phyloP scores from a whole-genome alignment of 225 moss, liverwort and hornwort genomes.

The Sphagnum contortum region DNA sequence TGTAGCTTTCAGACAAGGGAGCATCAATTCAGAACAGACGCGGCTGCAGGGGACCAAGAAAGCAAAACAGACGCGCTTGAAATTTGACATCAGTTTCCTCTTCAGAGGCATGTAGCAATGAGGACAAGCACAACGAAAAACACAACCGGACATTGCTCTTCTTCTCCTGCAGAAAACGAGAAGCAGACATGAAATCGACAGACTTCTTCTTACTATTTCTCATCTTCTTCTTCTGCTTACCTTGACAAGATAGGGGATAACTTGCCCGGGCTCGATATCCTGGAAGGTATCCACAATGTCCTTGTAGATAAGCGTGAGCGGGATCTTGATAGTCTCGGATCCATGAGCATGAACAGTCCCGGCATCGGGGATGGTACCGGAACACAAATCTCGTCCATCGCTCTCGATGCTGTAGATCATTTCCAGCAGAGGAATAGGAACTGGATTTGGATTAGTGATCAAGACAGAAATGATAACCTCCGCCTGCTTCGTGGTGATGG shows the following conservation, averaged over 20 bases:
- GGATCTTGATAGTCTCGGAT: slow-evolving; percentile 68
- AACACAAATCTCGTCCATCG: slow-evolving; percentile 47
- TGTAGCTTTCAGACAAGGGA: too few relatives aligned
- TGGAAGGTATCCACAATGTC: slow-evolving; percentile 70
- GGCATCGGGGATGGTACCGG: slow-evolving; percentile 78
- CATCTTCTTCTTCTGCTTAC: slow-evolving; percentile 6
- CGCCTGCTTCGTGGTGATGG: slow-evolving; percentile 53
- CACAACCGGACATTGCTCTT: too few relatives aligned
- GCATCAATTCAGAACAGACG: too few relatives aligned
- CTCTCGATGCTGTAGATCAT: slow-evolving; percentile 69
- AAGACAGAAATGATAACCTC: slow-evolving; percentile 62
- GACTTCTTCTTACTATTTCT: too few relatives aligned
- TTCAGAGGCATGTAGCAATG: too few relatives aligned
- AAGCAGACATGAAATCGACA: too few relatives aligned
- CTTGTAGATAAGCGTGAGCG: slow-evolving; percentile 62
- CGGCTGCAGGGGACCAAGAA: too few relatives aligned
- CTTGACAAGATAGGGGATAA: slow-evolving; percentile 59
- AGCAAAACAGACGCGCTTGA: too few relatives aligned
- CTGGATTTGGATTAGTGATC: slow-evolving; percentile 75
- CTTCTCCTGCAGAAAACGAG: too few relatives aligned
- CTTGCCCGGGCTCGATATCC: slow-evolving; percentile 70
- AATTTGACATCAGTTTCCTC: too few relatives aligned
- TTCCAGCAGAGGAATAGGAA: slow-evolving; percentile 80
- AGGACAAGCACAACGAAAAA: too few relatives aligned
- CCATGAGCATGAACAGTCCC: slow-evolving; percentile 72